A percentile compares a stretch with the other conserved stretches of the same genome.
phyloP scores from a whole-genome alignment of 2,329 filamentous ascomycete species.

The Claviceps maximensis region DNA sequence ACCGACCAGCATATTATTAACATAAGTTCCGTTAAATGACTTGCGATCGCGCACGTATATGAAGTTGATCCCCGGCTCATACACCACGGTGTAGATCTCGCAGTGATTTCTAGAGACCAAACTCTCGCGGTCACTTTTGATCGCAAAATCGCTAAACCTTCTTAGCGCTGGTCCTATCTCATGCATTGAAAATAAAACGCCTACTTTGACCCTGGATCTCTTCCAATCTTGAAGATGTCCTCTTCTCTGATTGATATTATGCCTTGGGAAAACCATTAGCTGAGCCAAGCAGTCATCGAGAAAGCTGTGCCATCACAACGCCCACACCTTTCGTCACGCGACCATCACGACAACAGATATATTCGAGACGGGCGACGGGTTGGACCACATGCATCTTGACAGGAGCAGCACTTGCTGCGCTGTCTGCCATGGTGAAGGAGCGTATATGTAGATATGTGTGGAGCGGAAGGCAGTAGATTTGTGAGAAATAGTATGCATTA shows the following conservation, averaged over 20 bases:
- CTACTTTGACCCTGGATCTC: slow-evolving; percentile 22
- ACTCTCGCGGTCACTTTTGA: slow-evolving; percentile 24
- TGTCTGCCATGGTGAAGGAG: background rate
- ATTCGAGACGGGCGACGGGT: slow-evolving; percentile 3
- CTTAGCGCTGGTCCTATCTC: background rate
- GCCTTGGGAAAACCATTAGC: slow-evolving; percentile 8
- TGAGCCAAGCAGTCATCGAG: background rate
- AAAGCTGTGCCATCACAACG: background rate
- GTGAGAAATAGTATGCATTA: background rate
- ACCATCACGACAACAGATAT: background rate
- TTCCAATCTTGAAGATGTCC: slow-evolving; percentile 23
- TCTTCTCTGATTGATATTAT: slow-evolving; percentile 17
- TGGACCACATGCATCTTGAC: background rate
- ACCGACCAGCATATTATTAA: slow-evolving; percentile 34
- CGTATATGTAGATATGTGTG: background rate
- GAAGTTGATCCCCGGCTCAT: slow-evolving; percentile 29
- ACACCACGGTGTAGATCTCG: slow-evolving; percentile 40
- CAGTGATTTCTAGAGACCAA: slow-evolving; percentile 40
- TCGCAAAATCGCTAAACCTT: slow-evolving; percentile 19
- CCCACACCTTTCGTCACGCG: slow-evolving; percentile 3
- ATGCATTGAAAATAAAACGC: slow-evolving; percentile 3
- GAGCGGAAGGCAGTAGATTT: background rate
- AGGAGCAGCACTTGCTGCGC: background rate
- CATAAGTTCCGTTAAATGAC: slow-evolving; percentile 39
- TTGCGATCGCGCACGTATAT: slow-evolving; percentile 44